Base-by-base conservation (phyloP, 306 rosid species). In the Macrotyloma uniflorum region DNA sequence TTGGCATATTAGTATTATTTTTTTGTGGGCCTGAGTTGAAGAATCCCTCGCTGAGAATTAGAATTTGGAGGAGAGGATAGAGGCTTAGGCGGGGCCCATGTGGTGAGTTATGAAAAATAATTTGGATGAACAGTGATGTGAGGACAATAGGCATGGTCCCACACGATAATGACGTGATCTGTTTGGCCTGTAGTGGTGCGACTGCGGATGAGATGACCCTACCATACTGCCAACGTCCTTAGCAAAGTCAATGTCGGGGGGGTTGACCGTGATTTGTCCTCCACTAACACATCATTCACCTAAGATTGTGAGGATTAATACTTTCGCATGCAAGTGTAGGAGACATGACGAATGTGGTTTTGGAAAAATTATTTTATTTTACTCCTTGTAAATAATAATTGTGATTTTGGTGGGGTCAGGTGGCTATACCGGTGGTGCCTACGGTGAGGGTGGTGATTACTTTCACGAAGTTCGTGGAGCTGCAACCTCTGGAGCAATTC, bases 361-460 rank as follows among this genome's bases (percentile, higher is more conserved):
- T 57, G 36, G 18, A 57, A 23, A n/a, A 57, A 12, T 62, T 67
- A 51, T 51, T 79, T 67, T 28, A 32, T 32, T 32, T 32, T 3
- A 32, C 3, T 32, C 35, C 0, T 1, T 1, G 12, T 38, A 38
- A 61, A 61, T 61, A 54, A 51, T 19, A 59, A 61, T 61, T 61
- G 14, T 61, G 40, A 20, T 59, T 19, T 55, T 32, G 46, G 82
- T 20, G 73, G 82, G 74, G 19, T 38, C 90, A 89, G 98, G 80
- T 93, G 83, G 98, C 93, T 11, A 93, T 93, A 45, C 98, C 98
- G 50, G 97, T 89, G 80, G 97, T 93, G 45, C 97, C 97, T 14
- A 93, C 98, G 0, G 98, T 93, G 85, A 91, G 93, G 53, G 98
- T 93, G 59, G 94, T 93, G 82, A 91, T 93, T 70, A 91, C 98